Base-by-base conservation (phyloP, 2,329 filamentous ascomycete genomes). In the Shiraia bambusicola region DNA sequence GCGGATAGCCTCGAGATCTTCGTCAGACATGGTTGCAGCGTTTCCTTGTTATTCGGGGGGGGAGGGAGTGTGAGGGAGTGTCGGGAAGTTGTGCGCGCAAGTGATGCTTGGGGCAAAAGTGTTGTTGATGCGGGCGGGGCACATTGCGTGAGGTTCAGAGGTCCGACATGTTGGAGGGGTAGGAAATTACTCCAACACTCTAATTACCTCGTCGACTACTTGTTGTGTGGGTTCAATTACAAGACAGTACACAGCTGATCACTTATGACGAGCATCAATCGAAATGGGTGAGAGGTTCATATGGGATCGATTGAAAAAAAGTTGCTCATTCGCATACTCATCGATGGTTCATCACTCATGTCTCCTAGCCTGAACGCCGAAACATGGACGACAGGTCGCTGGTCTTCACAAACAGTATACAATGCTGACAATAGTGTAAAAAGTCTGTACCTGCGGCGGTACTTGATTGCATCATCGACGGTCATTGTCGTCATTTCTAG, bases 1-100 rank as follows among this genome's bases (percentile, higher is more conserved):
- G 67, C 92, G 80, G 66, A 97, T 96, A 86, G 95, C 80, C 65
- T 85, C 82, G 43, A 86, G 72, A 64, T 86, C 82, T 57, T 79
- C 75, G 73, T 86, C 82, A 22, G 79, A 78, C 82, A 86, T 86
- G 15, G n/a, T 41, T 27, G n/a, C 12, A 12, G 15, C 10, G 7
- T 34, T 24, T 29, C 22, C 13, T 16, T 3, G 17, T 11, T 19
- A 3, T 19, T 13, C 2, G 7, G 29, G 4, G 24, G 4, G 22
- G 24, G 7, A 12, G 10, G 11, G 24, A 27, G 26, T 11, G 32
- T 16, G 16, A 17, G 7, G 11, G 26, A 17, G 30, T 29, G 24
- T 34, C 6, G 25, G 31, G n/a, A 24, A 25, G 11, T 15, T 15
- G 26, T 27, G 26, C 14, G 17, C 10, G 14, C 15, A 37, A 22